A percentile compares a stretch with the other conserved stretches of the same genome.
phyloP scores from a whole-genome alignment of 2,329 filamentous ascomycete genomes.

The Berkeleyomyces basicola region DNA sequence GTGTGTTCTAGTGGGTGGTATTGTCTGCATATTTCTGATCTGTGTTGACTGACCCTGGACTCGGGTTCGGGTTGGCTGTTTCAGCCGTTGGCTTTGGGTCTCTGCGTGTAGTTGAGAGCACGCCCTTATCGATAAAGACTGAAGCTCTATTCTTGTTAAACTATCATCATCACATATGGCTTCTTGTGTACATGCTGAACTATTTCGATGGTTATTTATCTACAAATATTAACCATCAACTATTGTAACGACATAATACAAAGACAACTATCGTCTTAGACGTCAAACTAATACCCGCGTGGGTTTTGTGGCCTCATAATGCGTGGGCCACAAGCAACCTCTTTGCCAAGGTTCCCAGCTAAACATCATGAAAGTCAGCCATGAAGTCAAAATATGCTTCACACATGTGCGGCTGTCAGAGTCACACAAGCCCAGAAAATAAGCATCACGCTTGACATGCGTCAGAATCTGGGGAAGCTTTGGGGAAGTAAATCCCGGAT shows the following conservation, averaged over 20 bases:
- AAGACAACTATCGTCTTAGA: no score
- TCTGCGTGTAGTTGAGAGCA: neutral
- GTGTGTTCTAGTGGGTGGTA: neutral
- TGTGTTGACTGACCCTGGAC: neutral
- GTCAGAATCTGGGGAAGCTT: neutral
- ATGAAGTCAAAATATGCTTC: constrained; percentile 1
- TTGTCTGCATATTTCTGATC: neutral
- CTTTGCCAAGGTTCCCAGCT: neutral
- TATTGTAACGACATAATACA: no score
- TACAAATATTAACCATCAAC: no score
- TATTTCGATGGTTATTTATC: no score
- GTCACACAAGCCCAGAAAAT: neutral
- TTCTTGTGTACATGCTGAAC: no score
- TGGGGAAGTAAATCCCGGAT: neutral
- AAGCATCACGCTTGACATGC: neutral
- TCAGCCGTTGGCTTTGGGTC: no score
- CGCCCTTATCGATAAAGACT: neutral
- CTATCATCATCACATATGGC: no score
- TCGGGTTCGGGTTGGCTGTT: neutral
- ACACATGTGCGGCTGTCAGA: neutral
- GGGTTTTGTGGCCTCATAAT: no score
- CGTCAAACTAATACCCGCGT: no score
- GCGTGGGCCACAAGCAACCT: neutral
- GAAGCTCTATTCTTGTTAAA: no score
- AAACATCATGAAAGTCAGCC: neutral